Conservation (phyloP, 208 protist species). For the Leishmania martiniquensis region DNA sequence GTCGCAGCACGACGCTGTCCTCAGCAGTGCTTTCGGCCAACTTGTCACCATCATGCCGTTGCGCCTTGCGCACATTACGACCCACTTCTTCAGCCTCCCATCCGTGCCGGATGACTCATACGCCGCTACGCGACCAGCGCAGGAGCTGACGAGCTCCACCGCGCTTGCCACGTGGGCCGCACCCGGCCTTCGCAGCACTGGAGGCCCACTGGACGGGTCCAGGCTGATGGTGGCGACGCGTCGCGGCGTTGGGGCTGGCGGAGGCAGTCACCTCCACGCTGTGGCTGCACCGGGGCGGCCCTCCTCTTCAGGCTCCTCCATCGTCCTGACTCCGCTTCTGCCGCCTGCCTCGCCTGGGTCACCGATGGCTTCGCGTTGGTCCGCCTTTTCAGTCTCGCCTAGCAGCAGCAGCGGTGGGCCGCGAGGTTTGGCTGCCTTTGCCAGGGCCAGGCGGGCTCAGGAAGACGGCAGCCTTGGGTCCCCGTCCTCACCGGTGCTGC, state of each 20-base stretch:
- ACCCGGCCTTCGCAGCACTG: not conserved
- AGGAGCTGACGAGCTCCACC: constrained; percentile 20
- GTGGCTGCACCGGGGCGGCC: not conserved
- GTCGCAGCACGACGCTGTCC: not conserved
- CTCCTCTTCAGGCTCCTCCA: constrained; percentile 19
- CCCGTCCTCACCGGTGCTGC: constrained; percentile 5
- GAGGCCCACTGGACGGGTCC: constrained; percentile 13
- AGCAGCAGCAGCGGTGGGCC: constrained; percentile 7
- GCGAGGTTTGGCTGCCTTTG: not conserved
- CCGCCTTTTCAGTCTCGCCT: constrained; percentile 8
- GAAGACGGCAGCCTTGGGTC: constrained; percentile 4
- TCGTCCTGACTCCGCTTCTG: constrained; percentile 16
- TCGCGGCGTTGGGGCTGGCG: constrained; percentile 4
- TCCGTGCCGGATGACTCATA: constrained; percentile 6
- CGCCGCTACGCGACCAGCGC: not conserved
- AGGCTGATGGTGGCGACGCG: constrained; percentile 3
- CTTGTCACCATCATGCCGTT: constrained; percentile 19
- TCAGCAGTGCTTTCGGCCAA: not conserved
- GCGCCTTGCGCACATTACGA: constrained; percentile 28
- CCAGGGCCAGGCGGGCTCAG: constrained; percentile 3
- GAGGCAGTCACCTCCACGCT: not conserved
- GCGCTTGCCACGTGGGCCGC: not conserved
- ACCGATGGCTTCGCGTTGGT: not conserved
- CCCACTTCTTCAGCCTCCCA: constrained; percentile 33
- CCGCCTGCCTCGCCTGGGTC: constrained; percentile 23